Evolutionary conservation across 2,329 filamentous ascomycete species (phyloP).

Genomic region (Geoglossum cookeanum): DNA sequence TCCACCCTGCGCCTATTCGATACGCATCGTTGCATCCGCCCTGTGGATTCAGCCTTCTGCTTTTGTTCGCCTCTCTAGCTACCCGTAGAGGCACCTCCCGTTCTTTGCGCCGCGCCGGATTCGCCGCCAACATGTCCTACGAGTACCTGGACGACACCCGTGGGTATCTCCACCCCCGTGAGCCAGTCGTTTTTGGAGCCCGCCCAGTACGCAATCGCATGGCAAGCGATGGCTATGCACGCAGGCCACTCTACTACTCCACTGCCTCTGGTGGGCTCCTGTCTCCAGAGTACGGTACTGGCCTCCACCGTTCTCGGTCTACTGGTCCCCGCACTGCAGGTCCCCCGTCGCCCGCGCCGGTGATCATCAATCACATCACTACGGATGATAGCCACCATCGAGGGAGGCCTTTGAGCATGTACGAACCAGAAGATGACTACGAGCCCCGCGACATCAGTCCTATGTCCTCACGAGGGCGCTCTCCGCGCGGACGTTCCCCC

Average conservation of each 20-base stretch:
- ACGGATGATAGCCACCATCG: slow-evolving; percentile 5
- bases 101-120: background rate
- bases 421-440: slow-evolving; percentile 3
- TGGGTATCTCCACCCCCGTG: background rate
- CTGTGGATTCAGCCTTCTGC: no score
- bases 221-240: slow-evolving; percentile 6
- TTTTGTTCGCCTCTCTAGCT: background rate
- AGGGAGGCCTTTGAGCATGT: slow-evolving; percentile 3
- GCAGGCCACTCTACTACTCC: slow-evolving; percentile 6
- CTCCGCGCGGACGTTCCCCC: background rate
- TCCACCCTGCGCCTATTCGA: no score
- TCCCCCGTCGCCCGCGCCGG: slow-evolving; percentile 5
- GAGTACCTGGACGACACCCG: background rate
- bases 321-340: slow-evolving; percentile 3
- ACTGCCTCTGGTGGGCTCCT: slow-evolving; percentile 7
- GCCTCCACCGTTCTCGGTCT: slow-evolving; percentile 9
- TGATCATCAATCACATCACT: slow-evolving; percentile 11
- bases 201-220: slow-evolving; percentile 1
- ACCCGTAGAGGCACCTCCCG: background rate
- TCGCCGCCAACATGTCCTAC: background rate
- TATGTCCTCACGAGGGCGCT: background rate
- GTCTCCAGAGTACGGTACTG: background rate
- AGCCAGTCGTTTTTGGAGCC: background rate
- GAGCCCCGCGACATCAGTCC: slow-evolving; percentile 9
- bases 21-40: no score